Evolutionary conservation across 441 rosid species (phyloP).

Genomic region (Aleurites moluccanus): DNA sequence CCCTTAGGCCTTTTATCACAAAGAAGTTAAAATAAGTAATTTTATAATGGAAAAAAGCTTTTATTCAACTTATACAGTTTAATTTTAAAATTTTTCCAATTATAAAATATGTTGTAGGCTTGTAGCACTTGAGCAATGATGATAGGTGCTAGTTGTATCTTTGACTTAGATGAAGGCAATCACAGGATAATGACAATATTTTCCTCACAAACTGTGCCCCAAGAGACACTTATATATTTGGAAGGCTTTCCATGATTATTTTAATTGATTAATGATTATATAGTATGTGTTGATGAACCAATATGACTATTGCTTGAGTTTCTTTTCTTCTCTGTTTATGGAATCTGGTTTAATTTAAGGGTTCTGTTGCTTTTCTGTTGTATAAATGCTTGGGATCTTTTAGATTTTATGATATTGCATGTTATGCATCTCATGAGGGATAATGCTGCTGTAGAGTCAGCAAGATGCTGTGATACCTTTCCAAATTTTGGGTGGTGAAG

Average conservation of each 20-base stretch:
- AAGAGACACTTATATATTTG: not conserved
- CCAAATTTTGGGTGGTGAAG: slow-evolving; percentile 99
- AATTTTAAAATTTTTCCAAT: not conserved
- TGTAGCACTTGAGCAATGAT: not conserved
- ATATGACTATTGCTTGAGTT: not conserved
- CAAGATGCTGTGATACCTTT: slow-evolving; percentile 88
- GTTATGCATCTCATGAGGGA: slow-evolving; percentile 16
- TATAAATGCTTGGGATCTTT: slow-evolving; percentile 9
- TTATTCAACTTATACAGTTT: not conserved
- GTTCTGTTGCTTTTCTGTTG: not conserved
- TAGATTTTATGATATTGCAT: slow-evolving; percentile 10
- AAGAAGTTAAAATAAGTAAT: not conserved
- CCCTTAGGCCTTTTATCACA: not conserved
- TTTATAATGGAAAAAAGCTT: not conserved
- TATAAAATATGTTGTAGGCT: not conserved
- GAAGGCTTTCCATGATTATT: not conserved
- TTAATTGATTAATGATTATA: not conserved
- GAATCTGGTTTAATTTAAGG: slow-evolving; percentile 15
- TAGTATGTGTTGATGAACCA: not conserved
- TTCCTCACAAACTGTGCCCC: not conserved
- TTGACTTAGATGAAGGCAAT: not conserved
- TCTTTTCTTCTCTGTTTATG: not conserved
- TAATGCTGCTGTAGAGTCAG: slow-evolving; percentile 60
- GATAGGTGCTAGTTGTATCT: not conserved
- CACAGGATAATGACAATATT: not conserved